These are phyloP conservation scores for Marvania coccoides DNA, from an alignment of 139 green algal genomes.

Conservation along the genomic window DNA sequence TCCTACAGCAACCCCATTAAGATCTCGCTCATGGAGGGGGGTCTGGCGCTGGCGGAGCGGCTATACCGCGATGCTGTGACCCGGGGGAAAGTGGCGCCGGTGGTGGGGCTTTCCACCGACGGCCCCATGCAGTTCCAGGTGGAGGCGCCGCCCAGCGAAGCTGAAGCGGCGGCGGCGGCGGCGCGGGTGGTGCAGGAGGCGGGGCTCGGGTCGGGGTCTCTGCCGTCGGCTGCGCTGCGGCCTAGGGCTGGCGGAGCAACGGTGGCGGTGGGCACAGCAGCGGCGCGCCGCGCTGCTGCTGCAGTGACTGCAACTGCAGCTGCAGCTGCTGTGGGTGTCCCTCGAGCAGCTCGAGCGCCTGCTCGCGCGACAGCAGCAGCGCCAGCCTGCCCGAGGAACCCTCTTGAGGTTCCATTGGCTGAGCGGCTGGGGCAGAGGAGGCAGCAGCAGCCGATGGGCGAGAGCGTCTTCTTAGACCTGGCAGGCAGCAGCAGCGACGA, in stretches of 20 bases:
- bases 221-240: background rate
- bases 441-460: background rate
- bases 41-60: constrained; percentile 34
- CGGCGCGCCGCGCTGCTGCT: background rate
- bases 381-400: background rate
- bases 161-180: background rate
- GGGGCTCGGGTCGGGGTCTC: background rate
- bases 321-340: background rate
- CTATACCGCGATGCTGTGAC: constrained; percentile 45
- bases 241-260: background rate
- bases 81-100: constrained; percentile 5
- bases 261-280: background rate
- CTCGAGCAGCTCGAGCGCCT: background rate
- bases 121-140: constrained; percentile 14
- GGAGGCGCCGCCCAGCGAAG: background rate
- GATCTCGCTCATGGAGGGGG: constrained; percentile 15
- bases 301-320: background rate
- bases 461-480: background rate
- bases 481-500: background rate
- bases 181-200: background rate
- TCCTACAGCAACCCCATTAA: constrained; percentile 20
- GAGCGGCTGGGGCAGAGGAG: background rate
- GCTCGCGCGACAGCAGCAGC: background rate
- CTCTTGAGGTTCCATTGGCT: background rate
- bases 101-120: constrained; percentile 1